Base-by-base conservation (phyloP, 164 flowering plant species). In the Santalum album region DNA sequence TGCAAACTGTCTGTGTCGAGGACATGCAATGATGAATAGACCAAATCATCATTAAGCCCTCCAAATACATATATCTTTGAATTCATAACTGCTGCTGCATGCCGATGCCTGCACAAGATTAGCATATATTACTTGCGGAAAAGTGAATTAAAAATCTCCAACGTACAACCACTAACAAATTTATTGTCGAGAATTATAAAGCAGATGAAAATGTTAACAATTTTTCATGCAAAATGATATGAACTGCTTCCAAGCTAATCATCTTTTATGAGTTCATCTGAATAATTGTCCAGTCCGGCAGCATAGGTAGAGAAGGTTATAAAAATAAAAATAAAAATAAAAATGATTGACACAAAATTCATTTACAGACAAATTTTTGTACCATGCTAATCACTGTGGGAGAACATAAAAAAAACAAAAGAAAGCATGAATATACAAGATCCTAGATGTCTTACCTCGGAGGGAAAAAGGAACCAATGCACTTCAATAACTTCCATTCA, bases 1-100 rank as follows among this genome's bases (percentile, higher is more conserved):
- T 65, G 65, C 23, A 69, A 63, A 51, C 26, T 77, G 34, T 62
- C 61, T 12, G 86, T 81, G 55, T 86, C 85, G 26, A 92, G 75
- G 19, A 80, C 80, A 69, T 73, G 62, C 64, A 86, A 57, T 48
- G 89, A 77, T 53, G 94, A 81, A 65, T 47, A 76, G 48, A 86
- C 51, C 27, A 25, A 32, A 40, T 76, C 82, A 72, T 72, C 66
- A 65, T 75, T 59, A 53, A 92, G 84, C 38, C 98, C 96, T 26
- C 96, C 98, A 74, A 72, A 86, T 42, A 89, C 76, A 68, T 81
- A 92, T 38, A 89, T 78, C 22, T 78, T 76, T 51, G 81, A 72
- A 18, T 85, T 94, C 39, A 78, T 70, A 53, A 65, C 82, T 43
- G 91, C 94, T 53, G 98, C 90, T 46, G 98, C 86, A 75, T 92